Evolutionary conservation across 805 yeast species (phyloP).

Genomic region (Candida caryicola): DNA sequence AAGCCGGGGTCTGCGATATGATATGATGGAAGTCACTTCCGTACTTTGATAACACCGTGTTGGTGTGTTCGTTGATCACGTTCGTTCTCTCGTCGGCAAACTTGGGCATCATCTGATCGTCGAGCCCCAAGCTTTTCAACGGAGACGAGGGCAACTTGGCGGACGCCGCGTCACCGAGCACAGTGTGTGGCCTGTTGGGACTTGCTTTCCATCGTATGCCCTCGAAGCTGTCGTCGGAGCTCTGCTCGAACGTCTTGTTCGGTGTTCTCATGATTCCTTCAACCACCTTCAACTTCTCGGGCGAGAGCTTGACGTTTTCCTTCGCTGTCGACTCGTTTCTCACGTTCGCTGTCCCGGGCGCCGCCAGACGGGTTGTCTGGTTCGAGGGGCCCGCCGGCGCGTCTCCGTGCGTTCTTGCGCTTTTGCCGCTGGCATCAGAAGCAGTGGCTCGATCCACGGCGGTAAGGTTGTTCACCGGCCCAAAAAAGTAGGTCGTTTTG

Average conservation of each 20-base stretch:
- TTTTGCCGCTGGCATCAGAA: background rate
- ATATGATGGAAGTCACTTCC: slow-evolving; percentile 34
- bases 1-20: slow-evolving; percentile 30
- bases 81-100: background rate
- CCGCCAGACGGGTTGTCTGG: background rate
- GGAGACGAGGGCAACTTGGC: slow-evolving; percentile 10
- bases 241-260: slow-evolving; percentile 1
- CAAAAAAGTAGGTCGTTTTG: slow-evolving; percentile 34
- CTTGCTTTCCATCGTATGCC: slow-evolving; percentile 33
- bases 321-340: background rate
- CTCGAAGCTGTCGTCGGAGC: slow-evolving; percentile 45
- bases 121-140: slow-evolving; percentile 2
- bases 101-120: slow-evolving; percentile 8
- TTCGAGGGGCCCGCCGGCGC: background rate
- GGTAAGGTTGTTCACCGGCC: slow-evolving; percentile 30
- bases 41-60: slow-evolving; percentile 41
- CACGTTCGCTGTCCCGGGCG: background rate
- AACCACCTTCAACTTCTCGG: background rate
- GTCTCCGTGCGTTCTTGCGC: background rate
- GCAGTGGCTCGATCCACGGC: too few relatives aligned
- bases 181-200: slow-evolving; percentile 9
- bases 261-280: background rate
- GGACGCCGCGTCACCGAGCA: background rate
- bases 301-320: background rate
- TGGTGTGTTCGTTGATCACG: slow-evolving; percentile 31